These are phyloP conservation scores for Tuber brumale DNA, from an alignment of 495 filamentous ascomycete genomes.

Conservation along the genomic window DNA sequence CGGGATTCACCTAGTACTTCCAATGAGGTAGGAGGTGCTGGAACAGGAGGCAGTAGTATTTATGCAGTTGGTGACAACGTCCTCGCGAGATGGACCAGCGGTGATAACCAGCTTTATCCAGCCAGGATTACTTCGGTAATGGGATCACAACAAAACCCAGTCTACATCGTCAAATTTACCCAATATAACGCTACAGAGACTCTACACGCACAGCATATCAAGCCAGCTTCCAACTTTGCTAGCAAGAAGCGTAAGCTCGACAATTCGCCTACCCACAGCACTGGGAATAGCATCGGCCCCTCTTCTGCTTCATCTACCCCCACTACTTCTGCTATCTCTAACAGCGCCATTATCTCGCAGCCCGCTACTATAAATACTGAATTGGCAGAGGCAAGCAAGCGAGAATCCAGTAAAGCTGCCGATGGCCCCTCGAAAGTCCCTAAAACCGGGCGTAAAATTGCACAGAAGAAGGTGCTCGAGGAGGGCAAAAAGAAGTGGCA, in stretches of 20 bases:
- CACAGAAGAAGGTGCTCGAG: constrained; percentile 83
- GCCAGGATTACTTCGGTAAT: constrained; percentile 91
- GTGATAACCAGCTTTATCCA: constrained; percentile 84
- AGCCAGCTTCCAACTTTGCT: constrained; percentile 58
- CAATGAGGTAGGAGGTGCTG: constrained; percentile 52
- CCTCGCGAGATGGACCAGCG: constrained; percentile 81
- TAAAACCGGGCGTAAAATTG: constrained; percentile 73
- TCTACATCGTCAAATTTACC: constrained; percentile 92
- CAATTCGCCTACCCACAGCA: constrained; percentile 52
- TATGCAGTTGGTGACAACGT: constrained; percentile 88
- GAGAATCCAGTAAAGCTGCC: constrained; percentile 59
- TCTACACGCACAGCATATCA: constrained; percentile 74
- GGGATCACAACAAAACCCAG: constrained; percentile 75
- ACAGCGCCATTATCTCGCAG: constrained; percentile 73
- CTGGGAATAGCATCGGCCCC: constrained; percentile 40
- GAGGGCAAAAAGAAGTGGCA: constrained; percentile 91
- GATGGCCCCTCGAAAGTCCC: constrained; percentile 60
- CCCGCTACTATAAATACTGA: constrained; percentile 78
- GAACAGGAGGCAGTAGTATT: constrained; percentile 45
- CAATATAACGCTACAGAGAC: constrained; percentile 82
- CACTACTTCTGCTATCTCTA: constrained; percentile 42
- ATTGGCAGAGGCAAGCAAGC: constrained; percentile 60
- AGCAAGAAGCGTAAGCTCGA: constrained; percentile 89
- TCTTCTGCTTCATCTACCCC: constrained; percentile 46
- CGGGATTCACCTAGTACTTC: constrained; percentile 30